Base-by-base conservation (phyloP, 2,329 filamentous ascomycete genomes). In the Aureobasidium sp. region DNA sequence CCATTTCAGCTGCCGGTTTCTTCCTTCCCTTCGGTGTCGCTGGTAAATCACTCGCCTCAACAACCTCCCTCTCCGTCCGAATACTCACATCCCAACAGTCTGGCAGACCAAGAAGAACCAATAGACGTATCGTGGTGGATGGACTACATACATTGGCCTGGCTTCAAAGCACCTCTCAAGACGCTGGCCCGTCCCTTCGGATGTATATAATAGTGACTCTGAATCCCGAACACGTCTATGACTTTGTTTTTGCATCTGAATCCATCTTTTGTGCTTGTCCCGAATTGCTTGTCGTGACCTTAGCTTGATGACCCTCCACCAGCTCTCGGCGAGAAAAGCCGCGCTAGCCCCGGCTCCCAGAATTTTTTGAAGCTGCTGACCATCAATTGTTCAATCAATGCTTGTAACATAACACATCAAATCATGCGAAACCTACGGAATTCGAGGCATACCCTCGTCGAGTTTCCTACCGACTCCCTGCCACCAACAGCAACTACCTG, bases 371-470 rank as follows among this genome's bases (percentile, higher is more conserved):
- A 62, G 54, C 60, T 60, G 56, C 60, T 45, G 57, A 60, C 56
- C 63, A 65, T 63, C 58, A 64, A 61, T 53, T 60, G 53, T 42
- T 50, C 47, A 61, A 63, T 64, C 60, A 61, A 62, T 65, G 60
- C 62, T 58, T 52, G 63, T 53, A 66, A 61, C 59, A 62, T 49
- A 59, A 59, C 57, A 50, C 29, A 45, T 50, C 54, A 39, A 78
- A 74, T 22, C 64, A 97, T 97, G 93, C 88, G 90, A 72, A 97
- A 97, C 75, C 82, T 97, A 68, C 87, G 85, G 76, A 91, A 87
- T 73, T 85, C 91, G 69, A 85, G 83, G 71, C 86, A 89, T 72
- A 82, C 83, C 68, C 79, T 84, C 72, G 86, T 86, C 77, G 81
- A 78, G 67, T 79, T 85, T 66, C 79, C 82, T 58, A 74, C 70